Base-by-base conservation (phyloP, 2,329 filamentous ascomycete genomes). In the Chalara sp. region DNA sequence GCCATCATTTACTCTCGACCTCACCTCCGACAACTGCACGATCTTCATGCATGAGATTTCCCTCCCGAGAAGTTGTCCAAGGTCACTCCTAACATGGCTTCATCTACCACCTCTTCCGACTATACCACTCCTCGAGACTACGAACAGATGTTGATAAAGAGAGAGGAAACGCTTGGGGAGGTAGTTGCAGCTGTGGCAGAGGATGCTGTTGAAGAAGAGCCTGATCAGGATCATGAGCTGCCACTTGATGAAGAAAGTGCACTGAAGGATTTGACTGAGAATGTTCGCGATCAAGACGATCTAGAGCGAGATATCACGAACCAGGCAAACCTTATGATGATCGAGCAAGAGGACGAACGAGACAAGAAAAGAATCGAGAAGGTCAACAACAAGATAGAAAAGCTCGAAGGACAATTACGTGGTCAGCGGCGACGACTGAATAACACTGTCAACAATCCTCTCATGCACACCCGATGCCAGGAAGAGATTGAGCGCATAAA, bases 201-300 rank as follows among this genome's bases (percentile, higher is more conserved):
- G 45, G 53, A 60, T 31, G 37, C 51, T 21, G 28, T 53, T 29
- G 45, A 53, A 31, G 49, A 61, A 12, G 50, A 46, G 29, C 5
- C 31, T 46, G 30, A 13, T 28, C n/a, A 44, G n/a, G 48, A 49
- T 29, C 46, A 49, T 28, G 13, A 35, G 29, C 41, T 56, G 10
- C 50, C 56, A 11, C 47, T 48, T 33, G 63, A 66, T 46, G 64
- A 66, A 58, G 63, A 63, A 30, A 58, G 52, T 50, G 59, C 60
- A 21, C 70, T 90, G 31, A 73, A 76, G 51, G 78, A 78, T 42
- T 70, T 90, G 40, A 83, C n/a, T 37, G 79, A 83, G 47, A 77
- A 84, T 52, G 81, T 93, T 28, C 83, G 89, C 51, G 83, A 96
- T 61, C 92, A 97, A 67, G 85, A 91, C 70, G 91, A 96, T 53